These are phyloP conservation scores for Pleurotus giganteus DNA, from an alignment of 768 basidiomycete species.

Conservation along the genomic window DNA sequence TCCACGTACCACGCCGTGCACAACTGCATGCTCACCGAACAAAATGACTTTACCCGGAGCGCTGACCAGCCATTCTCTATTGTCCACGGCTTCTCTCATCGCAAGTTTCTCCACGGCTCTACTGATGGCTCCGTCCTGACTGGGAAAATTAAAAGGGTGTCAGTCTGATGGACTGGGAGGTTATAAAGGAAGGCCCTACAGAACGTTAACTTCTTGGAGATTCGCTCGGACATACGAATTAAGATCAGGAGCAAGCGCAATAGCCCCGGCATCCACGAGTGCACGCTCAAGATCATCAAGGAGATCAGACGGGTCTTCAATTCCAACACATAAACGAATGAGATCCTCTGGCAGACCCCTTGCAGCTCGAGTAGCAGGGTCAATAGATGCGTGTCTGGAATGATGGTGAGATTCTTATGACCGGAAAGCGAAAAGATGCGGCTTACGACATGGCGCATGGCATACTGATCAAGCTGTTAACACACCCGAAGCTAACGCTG, in stretches of 20 bases:
- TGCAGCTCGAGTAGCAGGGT: constrained; percentile 90
- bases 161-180: constrained; percentile 12
- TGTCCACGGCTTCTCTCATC: constrained; percentile 27
- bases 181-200: constrained; percentile 3
- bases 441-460: constrained; percentile 99
- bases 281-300: constrained; percentile 95
- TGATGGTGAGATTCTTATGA: constrained; percentile 12
- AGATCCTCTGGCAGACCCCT: constrained; percentile 98
- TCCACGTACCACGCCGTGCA: constrained; percentile 86
- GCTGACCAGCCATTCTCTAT: constrained; percentile 79
- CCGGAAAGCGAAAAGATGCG: constrained; percentile 8
- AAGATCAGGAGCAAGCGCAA: constrained; percentile 49
- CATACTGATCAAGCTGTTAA: constrained; percentile 98
- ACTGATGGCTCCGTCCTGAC: constrained; percentile 30
- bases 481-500: constrained; percentile 96
- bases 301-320: constrained; percentile 91
- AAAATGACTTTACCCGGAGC: constrained; percentile 98
- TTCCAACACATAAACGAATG: constrained; percentile 96
- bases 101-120: constrained; percentile 72
- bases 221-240: constrained; percentile 44
- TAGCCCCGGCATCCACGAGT: constrained; percentile 88
- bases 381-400: constrained; percentile 92
- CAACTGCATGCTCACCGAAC: constrained; percentile 98
- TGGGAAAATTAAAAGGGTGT: not conserved
- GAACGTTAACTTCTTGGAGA: constrained; percentile 26